Evolutionary conservation across 2,329 filamentous ascomycete species (phyloP).

Genomic region (Apiospora phragmitis): DNA sequence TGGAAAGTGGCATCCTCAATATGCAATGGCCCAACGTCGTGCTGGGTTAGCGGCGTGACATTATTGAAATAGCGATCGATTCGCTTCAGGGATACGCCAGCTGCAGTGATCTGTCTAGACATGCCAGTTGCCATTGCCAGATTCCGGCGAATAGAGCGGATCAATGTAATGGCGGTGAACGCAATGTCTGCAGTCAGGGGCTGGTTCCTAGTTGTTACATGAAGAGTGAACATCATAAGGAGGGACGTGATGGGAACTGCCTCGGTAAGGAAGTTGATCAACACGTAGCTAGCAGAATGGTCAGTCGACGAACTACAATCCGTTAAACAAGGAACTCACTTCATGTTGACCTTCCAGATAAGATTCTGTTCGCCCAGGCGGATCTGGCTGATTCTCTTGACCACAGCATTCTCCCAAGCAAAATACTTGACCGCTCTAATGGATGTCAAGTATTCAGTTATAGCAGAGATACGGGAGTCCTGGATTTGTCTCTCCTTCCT

Average conservation of each 20-base stretch:
- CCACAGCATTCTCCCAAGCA: slow-evolving; percentile 57
- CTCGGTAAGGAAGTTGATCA: slow-evolving; percentile 50
- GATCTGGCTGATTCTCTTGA: slow-evolving; percentile 49
- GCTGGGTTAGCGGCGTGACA: slow-evolving; percentile 47
- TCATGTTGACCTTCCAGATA: slow-evolving; percentile 53
- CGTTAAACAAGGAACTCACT: slow-evolving; percentile 32
- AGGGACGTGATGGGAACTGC: slow-evolving; percentile 53
- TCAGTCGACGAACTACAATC: slow-evolving; percentile 12
- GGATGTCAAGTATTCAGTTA: slow-evolving; percentile 58
- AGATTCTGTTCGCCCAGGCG: slow-evolving; percentile 53
- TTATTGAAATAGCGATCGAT: slow-evolving; percentile 56
- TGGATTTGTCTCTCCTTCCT: slow-evolving; percentile 55
- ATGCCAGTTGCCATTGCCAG: slow-evolving; percentile 50
- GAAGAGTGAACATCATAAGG: slow-evolving; percentile 54
- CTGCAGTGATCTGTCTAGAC: slow-evolving; percentile 42
- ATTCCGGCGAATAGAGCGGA: slow-evolving; percentile 54
- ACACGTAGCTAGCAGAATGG: slow-evolving; percentile 22
- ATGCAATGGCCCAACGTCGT: slow-evolving; percentile 49
- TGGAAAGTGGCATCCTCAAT: slow-evolving; percentile 49
- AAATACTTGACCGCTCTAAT: slow-evolving; percentile 63
- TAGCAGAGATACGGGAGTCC: slow-evolving; percentile 56
- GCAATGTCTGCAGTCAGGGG: slow-evolving; percentile 56
- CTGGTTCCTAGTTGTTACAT: slow-evolving; percentile 48
- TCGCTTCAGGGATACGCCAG: slow-evolving; percentile 48
- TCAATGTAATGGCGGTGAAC: slow-evolving; percentile 56